Base-by-base conservation (phyloP, 176 grass and related monocot species). In the Lolium multiflorum region DNA sequence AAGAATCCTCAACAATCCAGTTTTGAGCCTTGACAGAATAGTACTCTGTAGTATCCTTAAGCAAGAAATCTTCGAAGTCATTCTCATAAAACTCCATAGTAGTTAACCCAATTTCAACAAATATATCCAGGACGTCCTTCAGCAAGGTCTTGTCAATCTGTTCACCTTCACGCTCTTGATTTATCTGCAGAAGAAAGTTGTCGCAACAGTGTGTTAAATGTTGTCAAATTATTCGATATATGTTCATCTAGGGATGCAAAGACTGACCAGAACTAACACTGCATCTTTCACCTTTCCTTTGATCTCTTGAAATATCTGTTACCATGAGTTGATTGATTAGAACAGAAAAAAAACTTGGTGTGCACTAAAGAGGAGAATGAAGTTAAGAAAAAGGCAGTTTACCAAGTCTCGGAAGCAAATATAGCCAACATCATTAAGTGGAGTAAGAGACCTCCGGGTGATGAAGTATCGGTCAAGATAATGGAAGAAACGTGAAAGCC, bases 391-490 rank as follows among this genome's bases (percentile, higher is more conserved):
- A 51, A 20, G 18, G 7, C 11, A 12, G 31, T 49, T 79, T 97
- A 99, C 97, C 87, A 89, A 57, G 4, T 97, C 92, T 7, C 92
- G 89, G 28, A 99, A 99, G 79, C 94, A 94, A 25, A 83, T 83
- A 66, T 94, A 87, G 17, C 92, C 97, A 85, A 94, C 94, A 87
- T 97, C 92, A 37, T 90, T 93, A 56, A 99, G 91, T 70, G 86
- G 37, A 47, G 87, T 77, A 81, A 96, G 90, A 0, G 94, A 94
- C 55, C 90, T 93, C 85, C 90, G 78, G 26, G 92, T 86, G 77
- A 96, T 91, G 84, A 93, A 96, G 82, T 93, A 99, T 12, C 97
- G 92, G 79, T 99, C 94, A 79, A 99, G 94, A 79, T 99, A 99
- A 81, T 93, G 41, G 67, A 99, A 97, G 75, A 94, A 96, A 39